Evolutionary conservation across 2,329 filamentous ascomycete genomes (phyloP).

Genomic region (Orbilia javanica): DNA sequence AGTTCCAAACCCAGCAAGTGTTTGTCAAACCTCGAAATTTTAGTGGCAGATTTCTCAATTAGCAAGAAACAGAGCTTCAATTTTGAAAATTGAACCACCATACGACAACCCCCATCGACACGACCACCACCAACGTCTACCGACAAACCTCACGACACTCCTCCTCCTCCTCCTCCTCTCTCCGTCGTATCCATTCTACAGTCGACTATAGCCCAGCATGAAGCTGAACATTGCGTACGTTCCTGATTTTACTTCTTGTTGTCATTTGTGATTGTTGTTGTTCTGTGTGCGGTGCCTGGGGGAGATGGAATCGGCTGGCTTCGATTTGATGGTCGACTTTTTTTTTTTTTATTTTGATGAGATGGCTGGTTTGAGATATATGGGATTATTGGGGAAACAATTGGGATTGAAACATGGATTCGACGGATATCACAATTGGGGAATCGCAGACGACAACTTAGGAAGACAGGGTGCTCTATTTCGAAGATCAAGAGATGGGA

Average conservation of each 20-base stretch:
- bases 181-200: constrained; percentile 37
- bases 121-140: constrained; percentile 9
- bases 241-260: constrained; percentile 10
- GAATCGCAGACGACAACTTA: background rate
- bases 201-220: constrained; percentile 53
- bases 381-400: background rate
- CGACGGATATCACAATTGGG: background rate
- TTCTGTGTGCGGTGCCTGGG: background rate
- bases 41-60: too few relatives aligned
- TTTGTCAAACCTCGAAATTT: constrained; percentile 45
- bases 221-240: constrained; percentile 58
- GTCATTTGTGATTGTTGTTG: background rate
- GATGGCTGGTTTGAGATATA: constrained; percentile 31
- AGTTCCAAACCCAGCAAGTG: constrained; percentile 2
- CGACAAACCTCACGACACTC: background rate
- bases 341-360: background rate
- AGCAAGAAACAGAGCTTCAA: background rate
- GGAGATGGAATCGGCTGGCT: background rate
- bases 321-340: background rate
- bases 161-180: background rate
- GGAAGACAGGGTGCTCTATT: background rate
- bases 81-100: constrained; percentile 24
- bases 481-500: background rate
- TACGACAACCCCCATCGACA: constrained; percentile 11
- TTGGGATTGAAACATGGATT: background rate